Conservation (phyloP, 108 stramenopile species). For the Nitzschia sp. region DNA sequence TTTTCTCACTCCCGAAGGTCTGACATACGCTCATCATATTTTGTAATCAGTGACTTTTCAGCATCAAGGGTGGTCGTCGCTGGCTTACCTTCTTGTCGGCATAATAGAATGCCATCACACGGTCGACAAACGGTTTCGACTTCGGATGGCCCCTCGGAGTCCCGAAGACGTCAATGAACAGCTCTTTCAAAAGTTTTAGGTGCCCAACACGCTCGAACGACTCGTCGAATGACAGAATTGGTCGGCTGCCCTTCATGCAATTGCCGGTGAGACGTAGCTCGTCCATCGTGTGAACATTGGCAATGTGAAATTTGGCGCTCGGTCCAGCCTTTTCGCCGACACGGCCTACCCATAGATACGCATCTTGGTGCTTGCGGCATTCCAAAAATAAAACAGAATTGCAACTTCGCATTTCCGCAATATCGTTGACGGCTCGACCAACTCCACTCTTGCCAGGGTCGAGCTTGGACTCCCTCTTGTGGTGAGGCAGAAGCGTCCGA, state of each 20-base stretch:
- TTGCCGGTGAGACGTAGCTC: constrained; percentile 98
- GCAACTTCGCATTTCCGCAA: constrained; percentile 95
- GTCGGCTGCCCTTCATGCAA: constrained; percentile 95
- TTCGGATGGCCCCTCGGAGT: constrained; percentile 98
- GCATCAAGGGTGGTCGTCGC: background rate
- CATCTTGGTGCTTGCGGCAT: constrained; percentile 94
- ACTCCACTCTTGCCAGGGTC: constrained; percentile 78
- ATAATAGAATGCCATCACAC: constrained; percentile 95
- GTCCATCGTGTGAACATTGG: constrained; percentile 99
- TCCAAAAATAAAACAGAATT: constrained; percentile 95
- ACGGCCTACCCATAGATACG: constrained; percentile 93
- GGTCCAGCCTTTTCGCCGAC: constrained; percentile 77
- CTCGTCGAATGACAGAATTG: constrained; percentile 93
- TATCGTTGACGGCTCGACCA: constrained; percentile 92
- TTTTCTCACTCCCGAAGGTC: constrained; percentile 79
- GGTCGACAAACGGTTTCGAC: constrained; percentile 98
- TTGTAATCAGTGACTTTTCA: constrained; percentile 76
- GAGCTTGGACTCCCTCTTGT: constrained; percentile 96
- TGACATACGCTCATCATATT: constrained; percentile 94
- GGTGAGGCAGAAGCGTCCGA: constrained; percentile 92
- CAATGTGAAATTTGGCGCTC: constrained; percentile 92
- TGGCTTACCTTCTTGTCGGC: constrained; percentile 91
- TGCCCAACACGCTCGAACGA: constrained; percentile 73
- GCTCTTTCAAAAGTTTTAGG: constrained; percentile 84
- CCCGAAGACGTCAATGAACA: constrained; percentile 96